Percentiles rank a stretch among this genome's conserved stretches.
Conservation (phyloP, 1,139 yeast species). For the Pichia sp. region DNA sequence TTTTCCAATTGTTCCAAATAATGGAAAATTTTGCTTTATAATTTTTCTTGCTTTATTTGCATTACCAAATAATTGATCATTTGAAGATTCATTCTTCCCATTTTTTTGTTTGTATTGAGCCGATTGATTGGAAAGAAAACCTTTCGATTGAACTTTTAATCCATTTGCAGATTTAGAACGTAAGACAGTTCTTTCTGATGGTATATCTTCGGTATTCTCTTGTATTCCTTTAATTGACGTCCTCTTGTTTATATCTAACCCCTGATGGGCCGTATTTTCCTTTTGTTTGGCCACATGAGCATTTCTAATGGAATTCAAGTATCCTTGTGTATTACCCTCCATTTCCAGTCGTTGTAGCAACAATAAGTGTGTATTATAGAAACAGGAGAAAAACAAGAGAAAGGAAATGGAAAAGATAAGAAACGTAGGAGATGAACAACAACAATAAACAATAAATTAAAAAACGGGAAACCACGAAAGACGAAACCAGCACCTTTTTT, state of each 20-base stretch:
- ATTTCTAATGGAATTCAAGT: no score
- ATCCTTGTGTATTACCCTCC: not conserved
- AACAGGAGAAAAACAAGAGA: not conserved
- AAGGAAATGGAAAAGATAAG: not conserved
- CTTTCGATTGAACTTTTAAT: not conserved
- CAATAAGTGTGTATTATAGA: not conserved
- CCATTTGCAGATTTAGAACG: constrained; percentile 25
- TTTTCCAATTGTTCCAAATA: not conserved
- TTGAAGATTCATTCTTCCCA: not conserved
- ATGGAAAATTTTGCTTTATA: constrained; percentile 9
- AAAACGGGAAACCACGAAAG: no score
- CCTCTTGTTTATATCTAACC: not conserved
- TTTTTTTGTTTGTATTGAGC: not conserved
- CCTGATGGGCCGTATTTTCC: not conserved
- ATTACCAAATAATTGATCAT: not conserved
- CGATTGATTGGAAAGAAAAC: not conserved
- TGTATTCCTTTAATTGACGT: not conserved
- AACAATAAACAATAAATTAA: no score
- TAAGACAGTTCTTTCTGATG: constrained; percentile 12
- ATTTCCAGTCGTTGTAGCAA: no score
- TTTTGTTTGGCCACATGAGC: not conserved
- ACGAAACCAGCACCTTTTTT: no score
- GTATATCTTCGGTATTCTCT: not conserved
- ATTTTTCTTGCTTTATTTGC: constrained; percentile 21
- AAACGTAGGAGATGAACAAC: no score